Evolutionary conservation across 306 rosid species (phyloP), one percentile per base, ranked within the genome.

Genomic region (Cicer arietinum): DNA sequence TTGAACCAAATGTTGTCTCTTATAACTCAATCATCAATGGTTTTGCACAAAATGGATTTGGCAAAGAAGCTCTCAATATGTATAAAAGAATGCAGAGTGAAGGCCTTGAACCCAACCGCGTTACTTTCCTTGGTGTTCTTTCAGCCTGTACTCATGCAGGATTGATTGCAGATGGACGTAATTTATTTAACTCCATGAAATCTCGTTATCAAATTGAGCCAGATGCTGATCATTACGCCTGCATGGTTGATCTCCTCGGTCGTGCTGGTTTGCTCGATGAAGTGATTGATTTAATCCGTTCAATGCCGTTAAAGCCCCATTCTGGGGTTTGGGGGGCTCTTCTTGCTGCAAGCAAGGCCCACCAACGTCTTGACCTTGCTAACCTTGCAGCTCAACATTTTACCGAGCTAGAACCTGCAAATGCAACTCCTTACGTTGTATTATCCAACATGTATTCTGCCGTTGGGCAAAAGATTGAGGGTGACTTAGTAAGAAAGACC

Each of bases 141-240:
- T 93, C 96, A 6, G 95, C 96, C 10, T 93, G 96, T 70, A 84
- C 88, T 83, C 96, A 89, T 71, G 89, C 77, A n/a, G 96, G 98
- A 63, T 68, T 90, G 40, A 84, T 89, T 64, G 80, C 89, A 75
- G 90, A 89, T 66, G 95, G 98, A 35, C 60, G 84, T 81, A 76
- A 84, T 16, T 76, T 77, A 78, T 93, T 93, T 66, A 68, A 73
- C 52, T 30, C 80, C 3, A 93, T 90, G 96, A 80, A 75, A 46
- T 85, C 84, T 45, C 70, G 20, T 14, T 81, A 88, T 61, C 68
- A 67, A 57, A 83, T 89, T 71, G 90, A 90, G 76, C 93, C 95
- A 35, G 89, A 84, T 41, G 85, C 71, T 25, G 91, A 86, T 77
- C 96, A 93, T 77, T 93, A 86, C 58, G 95, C 96, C 9, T 93